These are phyloP conservation scores for Aspergillus conjunctus DNA, from an alignment of 495 filamentous ascomycete genomes.

Conservation along the genomic window DNA sequence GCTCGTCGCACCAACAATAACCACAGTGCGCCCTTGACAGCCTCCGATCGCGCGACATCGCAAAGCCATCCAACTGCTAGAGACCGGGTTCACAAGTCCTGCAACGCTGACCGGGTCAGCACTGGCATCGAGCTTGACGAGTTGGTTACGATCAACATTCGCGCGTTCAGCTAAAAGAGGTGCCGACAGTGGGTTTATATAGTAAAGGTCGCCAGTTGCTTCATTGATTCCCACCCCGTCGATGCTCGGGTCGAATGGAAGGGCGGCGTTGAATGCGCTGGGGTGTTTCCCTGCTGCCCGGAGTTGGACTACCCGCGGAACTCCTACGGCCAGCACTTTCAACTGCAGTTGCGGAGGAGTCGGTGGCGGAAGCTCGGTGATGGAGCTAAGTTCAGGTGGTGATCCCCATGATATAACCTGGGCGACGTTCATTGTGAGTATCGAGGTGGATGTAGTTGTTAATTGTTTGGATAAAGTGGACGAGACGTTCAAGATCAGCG, in stretches of 20 bases:
- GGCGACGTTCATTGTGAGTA: neutral
- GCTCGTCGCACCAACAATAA: constrained; percentile 13
- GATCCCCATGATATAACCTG: neutral
- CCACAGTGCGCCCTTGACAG: constrained; percentile 11
- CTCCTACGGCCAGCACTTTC: constrained; percentile 4
- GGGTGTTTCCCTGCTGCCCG: constrained; percentile 12
- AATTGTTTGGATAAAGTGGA: too few species aligned
- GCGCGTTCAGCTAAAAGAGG: constrained; percentile 7
- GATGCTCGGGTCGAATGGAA: constrained; percentile 18
- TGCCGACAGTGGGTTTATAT: constrained; percentile 4
- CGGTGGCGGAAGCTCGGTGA: neutral
- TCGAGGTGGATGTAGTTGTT: neutral
- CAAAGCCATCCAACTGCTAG: constrained; percentile 20
- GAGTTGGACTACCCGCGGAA: constrained; percentile 5
- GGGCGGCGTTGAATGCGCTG: constrained; percentile 1
- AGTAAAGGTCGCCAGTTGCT: constrained; percentile 5
- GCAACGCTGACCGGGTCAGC: constrained; percentile 14
- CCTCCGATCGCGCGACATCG: constrained; percentile 3
- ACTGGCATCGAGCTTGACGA: neutral
- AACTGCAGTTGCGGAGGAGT: constrained; percentile 8
- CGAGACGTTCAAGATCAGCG: too few species aligned
- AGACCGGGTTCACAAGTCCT: constrained; percentile 9
- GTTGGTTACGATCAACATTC: constrained; percentile 9
- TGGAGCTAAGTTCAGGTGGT: neutral
- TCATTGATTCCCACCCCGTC: constrained; percentile 17